Evolutionary conservation across 371 early-diverging fungal species (phyloP).

Genomic region (Fennellomyces sp.): DNA sequence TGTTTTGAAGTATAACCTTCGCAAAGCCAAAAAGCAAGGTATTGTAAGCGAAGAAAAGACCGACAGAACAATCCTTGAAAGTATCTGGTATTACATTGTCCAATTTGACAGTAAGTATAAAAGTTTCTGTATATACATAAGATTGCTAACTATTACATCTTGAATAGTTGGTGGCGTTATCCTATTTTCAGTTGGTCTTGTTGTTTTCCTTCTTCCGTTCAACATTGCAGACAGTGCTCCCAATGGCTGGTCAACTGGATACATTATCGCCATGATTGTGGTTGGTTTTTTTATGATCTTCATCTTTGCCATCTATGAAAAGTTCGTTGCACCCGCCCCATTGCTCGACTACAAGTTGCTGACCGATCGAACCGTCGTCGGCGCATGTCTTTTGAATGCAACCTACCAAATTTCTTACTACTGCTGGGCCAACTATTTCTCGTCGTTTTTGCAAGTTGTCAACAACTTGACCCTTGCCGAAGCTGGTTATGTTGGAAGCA

Average conservation of each 20-base stretch:
- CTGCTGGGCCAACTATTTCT: conserved; percentile 17
- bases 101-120: conserved; percentile 17
- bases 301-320: conserved; percentile 11
- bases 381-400: conserved; percentile 18
- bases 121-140: neutral
- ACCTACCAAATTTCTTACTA: conserved; percentile 20
- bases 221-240: conserved; percentile 20
- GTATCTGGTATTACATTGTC: conserved; percentile 9
- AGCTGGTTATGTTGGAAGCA: conserved; percentile 17
- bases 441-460: conserved; percentile 19
- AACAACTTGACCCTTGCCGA: conserved; percentile 14
- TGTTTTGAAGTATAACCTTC: conserved; percentile 16
- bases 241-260: conserved; percentile 17
- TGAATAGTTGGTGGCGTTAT: conserved; percentile 12
- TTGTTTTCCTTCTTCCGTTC: conserved; percentile 19
- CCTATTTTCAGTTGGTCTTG: conserved; percentile 19
- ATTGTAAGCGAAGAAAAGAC: conserved; percentile 4
- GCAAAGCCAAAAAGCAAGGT: conserved; percentile 14
- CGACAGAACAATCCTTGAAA: neutral
- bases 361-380: conserved; percentile 15
- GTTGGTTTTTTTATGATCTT: conserved; percentile 17
- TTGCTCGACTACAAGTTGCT: conserved; percentile 11
- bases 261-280: conserved; percentile 22
- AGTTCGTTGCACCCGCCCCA: conserved; percentile 8
- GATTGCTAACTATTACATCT: neutral